phyloP scores from a whole-genome alignment of 129 eudicot genomes.

The Erigeron canadensis region DNA sequence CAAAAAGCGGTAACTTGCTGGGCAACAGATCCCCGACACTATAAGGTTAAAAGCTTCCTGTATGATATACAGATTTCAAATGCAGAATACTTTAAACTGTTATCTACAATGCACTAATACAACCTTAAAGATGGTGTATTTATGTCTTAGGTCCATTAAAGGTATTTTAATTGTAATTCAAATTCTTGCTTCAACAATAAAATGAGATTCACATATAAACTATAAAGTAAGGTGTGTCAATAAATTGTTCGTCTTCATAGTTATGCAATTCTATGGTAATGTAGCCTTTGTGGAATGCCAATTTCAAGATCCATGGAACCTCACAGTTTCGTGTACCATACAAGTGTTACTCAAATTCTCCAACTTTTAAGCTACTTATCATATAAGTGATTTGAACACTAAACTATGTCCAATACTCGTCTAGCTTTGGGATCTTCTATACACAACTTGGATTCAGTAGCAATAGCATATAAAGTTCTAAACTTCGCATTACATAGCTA shows the following conservation, averaged over 20 bases:
- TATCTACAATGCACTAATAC: neutral
- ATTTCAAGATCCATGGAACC: conserved; percentile 2
- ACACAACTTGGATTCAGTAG: neutral
- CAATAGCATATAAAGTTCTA: neutral
- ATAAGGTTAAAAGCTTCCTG: conserved; percentile 10
- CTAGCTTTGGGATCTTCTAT: conserved; percentile 2
- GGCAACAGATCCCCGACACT: neutral
- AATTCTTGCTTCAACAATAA: neutral
- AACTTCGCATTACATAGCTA: neutral
- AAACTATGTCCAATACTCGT: neutral
- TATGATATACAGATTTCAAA: neutral
- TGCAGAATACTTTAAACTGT: conserved; percentile 20
- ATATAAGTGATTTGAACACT: conserved; percentile 5
- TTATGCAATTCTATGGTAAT: no score
- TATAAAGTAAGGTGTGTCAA: conserved; percentile 1
- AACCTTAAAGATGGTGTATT: neutral
- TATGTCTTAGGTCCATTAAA: neutral
- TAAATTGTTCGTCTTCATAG: no score
- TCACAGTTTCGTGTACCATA: conserved; percentile 2
- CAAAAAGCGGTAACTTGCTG: neutral
- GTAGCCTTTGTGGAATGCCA: neutral
- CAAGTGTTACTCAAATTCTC: conserved; percentile 14
- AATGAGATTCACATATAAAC: neutral
- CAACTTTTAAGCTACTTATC: conserved; percentile 7
- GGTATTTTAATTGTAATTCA: neutral